Conservation (phyloP, 495 filamentous ascomycete genomes). For the Opeltia flavorubescens region DNA sequence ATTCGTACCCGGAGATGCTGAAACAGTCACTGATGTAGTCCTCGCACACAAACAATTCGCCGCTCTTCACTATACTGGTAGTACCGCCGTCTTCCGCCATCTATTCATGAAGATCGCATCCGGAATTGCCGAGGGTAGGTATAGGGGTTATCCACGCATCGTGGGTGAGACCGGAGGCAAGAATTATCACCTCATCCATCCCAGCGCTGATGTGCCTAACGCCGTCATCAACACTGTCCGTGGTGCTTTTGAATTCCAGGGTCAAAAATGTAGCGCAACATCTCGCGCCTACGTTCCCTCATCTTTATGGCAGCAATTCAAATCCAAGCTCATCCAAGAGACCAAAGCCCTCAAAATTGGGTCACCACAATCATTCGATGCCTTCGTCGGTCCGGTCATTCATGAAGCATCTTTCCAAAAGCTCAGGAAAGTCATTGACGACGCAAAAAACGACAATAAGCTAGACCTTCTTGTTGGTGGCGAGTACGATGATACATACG, state of each 20-base stretch:
- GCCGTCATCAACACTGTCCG: constrained; percentile 71
- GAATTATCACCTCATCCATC: constrained; percentile 79
- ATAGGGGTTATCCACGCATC: constrained; percentile 63
- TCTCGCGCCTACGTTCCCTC: constrained; percentile 61
- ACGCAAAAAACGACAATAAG: constrained; percentile 46
- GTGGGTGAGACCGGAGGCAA: constrained; percentile 84
- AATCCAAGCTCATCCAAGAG: constrained; percentile 44
- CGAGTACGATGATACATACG: constrained; percentile 41
- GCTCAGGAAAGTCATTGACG: constrained; percentile 41
- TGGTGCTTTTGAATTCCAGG: constrained; percentile 80
- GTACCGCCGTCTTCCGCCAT: constrained; percentile 65
- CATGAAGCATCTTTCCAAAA: constrained; percentile 41
- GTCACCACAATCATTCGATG: constrained; percentile 45
- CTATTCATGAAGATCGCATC: constrained; percentile 58
- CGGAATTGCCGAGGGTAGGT: constrained; percentile 52
- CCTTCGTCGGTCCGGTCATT: constrained; percentile 45
- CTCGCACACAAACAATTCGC: constrained; percentile 58
- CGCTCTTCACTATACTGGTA: constrained; percentile 69
- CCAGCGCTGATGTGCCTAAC: constrained; percentile 57
- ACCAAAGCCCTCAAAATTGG: constrained; percentile 54
- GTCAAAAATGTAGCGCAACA: constrained; percentile 78
- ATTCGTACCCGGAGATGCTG: constrained; percentile 67
- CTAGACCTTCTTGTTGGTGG: constrained; percentile 48
- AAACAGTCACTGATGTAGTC: constrained; percentile 53
- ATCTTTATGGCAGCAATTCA: constrained; percentile 46